phyloP scores from a whole-genome alignment of 257 asterid species.

The Solanum clarkiae region DNA sequence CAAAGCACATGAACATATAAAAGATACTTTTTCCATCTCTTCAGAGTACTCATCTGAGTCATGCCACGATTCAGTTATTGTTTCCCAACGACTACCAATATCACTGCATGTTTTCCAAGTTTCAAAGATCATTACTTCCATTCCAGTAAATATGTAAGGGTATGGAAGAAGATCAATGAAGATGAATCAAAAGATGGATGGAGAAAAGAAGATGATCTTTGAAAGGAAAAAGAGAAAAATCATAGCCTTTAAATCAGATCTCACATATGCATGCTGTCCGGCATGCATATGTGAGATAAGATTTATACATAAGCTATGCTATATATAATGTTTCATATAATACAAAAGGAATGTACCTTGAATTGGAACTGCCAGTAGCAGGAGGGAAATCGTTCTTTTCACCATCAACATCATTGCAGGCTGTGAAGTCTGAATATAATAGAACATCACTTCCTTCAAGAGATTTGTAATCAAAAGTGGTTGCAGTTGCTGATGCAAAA shows the following conservation, averaged over 20 bases:
- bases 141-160: neutral
- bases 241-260: neutral
- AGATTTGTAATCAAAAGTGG: constrained; percentile 42
- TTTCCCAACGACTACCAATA: constrained; percentile 18
- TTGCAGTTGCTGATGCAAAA: constrained; percentile 38
- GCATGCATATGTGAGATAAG: neutral
- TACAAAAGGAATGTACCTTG: constrained; percentile 26
- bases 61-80: constrained; percentile 10
- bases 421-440: constrained; percentile 53
- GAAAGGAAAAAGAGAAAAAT: neutral
- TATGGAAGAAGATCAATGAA: neutral
- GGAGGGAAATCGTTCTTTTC: constrained; percentile 10
- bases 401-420: constrained; percentile 18
- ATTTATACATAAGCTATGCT: neutral
- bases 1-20: constrained; percentile 56
- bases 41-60: constrained; percentile 30
- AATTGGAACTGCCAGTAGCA: constrained; percentile 5
- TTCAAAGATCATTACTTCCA: constrained; percentile 1
- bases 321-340: neutral
- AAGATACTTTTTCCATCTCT: constrained; percentile 66
- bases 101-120: constrained; percentile 22
- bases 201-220: neutral
- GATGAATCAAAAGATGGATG: neutral
- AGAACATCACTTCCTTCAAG: constrained; percentile 56
- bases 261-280: neutral